Base-by-base conservation (phyloP, 768 basidiomycete species). In the Serendipita sp. region DNA sequence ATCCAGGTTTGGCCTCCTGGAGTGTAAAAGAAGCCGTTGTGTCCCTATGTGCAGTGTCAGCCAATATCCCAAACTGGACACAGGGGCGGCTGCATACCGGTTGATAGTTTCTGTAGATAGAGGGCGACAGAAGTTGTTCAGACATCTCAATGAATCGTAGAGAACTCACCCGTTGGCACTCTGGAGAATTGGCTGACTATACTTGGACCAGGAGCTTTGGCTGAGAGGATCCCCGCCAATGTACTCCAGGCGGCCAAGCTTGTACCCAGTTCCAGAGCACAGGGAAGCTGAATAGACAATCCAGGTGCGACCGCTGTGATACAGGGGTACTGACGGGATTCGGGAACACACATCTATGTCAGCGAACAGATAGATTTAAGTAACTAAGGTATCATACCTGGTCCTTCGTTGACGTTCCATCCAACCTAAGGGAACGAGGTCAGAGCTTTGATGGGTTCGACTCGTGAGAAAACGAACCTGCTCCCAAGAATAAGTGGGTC, bases 1-100 rank as follows among this genome's bases (percentile, higher is more conserved):
- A 36, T 53, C 43, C 29, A 45, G 23, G 29, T 62, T 33, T 18
- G 36, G 33, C 65, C 65, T 36, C 62, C 45, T 10, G 65, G 63
- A 3, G 62, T 40, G 33, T 45, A 63, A 52, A 66, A 66, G 46
- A 66, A 66, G 46, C 65, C 65, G 33, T 66, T 66, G 46, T 66
- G 65, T 0, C 65, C 65, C 40, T 62, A 63, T 50, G 46, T 48
- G 48, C 63, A 65, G 45, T 65, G n/a, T 43, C 63, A 46, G n/a
- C 46, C 63, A 33, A 50, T 37, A 65, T 43, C 40, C 40, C 27
- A 55, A 65, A 65, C 23, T 55, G 15, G 34, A 33, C 15, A 13
- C 23, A 13, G 11, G 23, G 15, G 13, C 23, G 11, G 13, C 52
- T 27, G 5, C 37, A 13, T 40, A 40, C 37, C 37, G 37, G 37